phyloP scores from a whole-genome alignment of 73 alveolate genomes.

The Tetrahymena borealis region DNA sequence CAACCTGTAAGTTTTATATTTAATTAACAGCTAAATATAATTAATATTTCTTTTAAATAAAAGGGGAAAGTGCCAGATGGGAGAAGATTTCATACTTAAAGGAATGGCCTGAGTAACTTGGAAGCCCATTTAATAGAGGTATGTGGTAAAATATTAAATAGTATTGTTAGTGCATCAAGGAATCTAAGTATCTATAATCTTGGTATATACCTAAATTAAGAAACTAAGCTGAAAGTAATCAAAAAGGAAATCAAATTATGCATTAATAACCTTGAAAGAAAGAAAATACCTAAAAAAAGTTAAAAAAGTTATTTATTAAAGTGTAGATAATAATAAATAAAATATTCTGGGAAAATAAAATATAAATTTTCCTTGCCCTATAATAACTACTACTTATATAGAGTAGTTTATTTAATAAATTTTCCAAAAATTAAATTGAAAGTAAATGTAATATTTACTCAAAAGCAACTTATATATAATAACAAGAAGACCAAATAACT shows the following conservation, averaged over 20 bases:
- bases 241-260: background rate
- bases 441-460: no score
- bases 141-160: conserved; percentile 5
- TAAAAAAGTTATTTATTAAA: no score
- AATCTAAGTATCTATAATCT: background rate
- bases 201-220: background rate
- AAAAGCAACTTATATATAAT: no score
- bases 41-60: background rate
- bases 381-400: no score
- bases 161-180: background rate
- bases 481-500: no score
- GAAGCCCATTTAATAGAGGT: conserved; percentile 34
- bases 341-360: no score
- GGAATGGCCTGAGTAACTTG: conserved; percentile 22
- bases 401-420: no score
- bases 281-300: no score
- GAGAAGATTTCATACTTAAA: conserved; percentile 21
- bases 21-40: background rate
- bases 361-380: no score
- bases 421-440: no score
- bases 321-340: no score
- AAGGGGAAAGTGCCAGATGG: conserved; percentile 36
- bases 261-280: background rate
- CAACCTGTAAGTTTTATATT: background rate
- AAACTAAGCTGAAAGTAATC: background rate